Base-by-base conservation (phyloP, 306 rosid species). In the Ochetophila trinervis region DNA sequence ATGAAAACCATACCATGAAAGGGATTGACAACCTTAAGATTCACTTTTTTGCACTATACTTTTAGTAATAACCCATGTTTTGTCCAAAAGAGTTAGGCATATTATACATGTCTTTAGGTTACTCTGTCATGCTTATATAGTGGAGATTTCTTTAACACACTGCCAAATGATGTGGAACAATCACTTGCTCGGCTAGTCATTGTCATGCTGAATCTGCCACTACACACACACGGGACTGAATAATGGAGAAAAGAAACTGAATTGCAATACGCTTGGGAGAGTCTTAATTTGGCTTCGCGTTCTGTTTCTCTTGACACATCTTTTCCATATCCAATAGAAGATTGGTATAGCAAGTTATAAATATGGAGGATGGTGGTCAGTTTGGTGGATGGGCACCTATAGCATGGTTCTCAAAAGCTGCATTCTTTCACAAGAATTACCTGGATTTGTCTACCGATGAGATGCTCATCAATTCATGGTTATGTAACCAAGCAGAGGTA, bases 301-400 rank as follows among this genome's bases (percentile, higher is more conserved):
- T 22, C 14, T n/a, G 5, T 21, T 19, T 27, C 27, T 30, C 22
- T n/a, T 17, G 19, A 10, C n/a, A n/a, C 3, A 49, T 70, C 17
- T 24, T 44, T 71, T 54, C 12, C 35, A 17, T 54, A 17, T 30
- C 53, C 55, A 62, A 71, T 83, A 83, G 85, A 69, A 73, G 64
- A 75, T 66, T 69, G 76, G 71, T 45, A 74, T 45, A 68, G 82
- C 74, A 74, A 66, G 68, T 62, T 83, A 80, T 62, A 76, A 56
- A 78, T 83, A 83, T 68, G 85, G 83, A 66, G 88, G 88, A 60
- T 86, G 88, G 88, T 83, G 88, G 88, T 83, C 91, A 2, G 86
- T 86, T 58, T 86, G 88, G 86, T 71, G 85, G 82, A 83, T 57
- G 76, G 88, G 88, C 44, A 83, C 87, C 71, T 81, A 81, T 53